Conservation (phyloP, 257 asterid species). For the Gentiana dahurica region DNA sequence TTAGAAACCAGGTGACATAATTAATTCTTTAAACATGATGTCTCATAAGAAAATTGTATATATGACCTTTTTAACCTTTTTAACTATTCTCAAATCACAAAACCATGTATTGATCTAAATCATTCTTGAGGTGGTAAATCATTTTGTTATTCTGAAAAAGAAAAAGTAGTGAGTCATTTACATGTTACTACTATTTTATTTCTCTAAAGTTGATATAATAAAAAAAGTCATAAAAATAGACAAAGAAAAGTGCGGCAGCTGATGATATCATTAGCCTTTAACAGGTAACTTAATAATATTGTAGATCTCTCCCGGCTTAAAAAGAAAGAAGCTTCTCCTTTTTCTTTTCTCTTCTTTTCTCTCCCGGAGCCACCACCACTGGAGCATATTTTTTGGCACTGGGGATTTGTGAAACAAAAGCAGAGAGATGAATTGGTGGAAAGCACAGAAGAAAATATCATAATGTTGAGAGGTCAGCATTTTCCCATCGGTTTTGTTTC, state of each 20-base stretch:
- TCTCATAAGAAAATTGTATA: too few relatives aligned
- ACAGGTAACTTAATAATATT: conserved; percentile 15
- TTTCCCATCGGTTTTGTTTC: conserved; percentile 28
- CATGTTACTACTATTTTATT: too few relatives aligned
- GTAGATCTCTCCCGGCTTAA: conserved; percentile 49
- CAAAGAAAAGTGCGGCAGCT: conserved; percentile 30
- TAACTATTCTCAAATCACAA: too few relatives aligned
- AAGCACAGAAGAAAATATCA: conserved; percentile 26
- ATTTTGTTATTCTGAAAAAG: too few relatives aligned
- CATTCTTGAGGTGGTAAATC: too few relatives aligned
- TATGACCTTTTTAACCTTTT: too few relatives aligned
- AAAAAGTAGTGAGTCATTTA: too few relatives aligned
- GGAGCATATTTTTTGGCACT: not conserved
- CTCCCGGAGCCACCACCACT: conserved; percentile 12
- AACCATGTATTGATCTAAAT: too few relatives aligned
- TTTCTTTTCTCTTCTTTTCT: conserved; percentile 13
- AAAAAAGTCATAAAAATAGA: not conserved
- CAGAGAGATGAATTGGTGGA: conserved; percentile 48
- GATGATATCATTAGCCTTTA: conserved; percentile 24
- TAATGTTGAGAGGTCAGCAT: conserved; percentile 31
- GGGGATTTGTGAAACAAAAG: conserved; percentile 8
- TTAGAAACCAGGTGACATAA: too few relatives aligned
- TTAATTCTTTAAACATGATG: too few relatives aligned
- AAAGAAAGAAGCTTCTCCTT: conserved; percentile 52
- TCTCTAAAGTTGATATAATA: too few relatives aligned